A percentile compares a stretch with the other conserved stretches of the same genome.
Conservation (phyloP, 1,139 yeast species). For the Protomyces inundatus region DNA sequence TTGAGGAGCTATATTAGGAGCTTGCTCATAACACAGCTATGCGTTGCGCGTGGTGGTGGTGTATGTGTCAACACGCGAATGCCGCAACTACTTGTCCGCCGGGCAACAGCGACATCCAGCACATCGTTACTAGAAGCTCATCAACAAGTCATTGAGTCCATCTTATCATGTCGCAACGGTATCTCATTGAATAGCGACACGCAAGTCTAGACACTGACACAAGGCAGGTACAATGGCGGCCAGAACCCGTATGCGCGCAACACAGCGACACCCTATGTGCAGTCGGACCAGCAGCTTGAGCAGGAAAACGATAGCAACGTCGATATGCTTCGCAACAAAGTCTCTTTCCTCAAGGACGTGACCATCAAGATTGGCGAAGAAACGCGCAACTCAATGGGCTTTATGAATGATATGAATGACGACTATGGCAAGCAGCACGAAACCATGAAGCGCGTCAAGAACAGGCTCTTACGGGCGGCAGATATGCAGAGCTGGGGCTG, state of each 20-base stretch:
- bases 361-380: constrained; percentile 78
- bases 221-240: neutral
- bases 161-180: too few relatives aligned
- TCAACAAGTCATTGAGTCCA: too few relatives aligned
- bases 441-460: constrained; percentile 13
- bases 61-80: too few relatives aligned
- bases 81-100: too few relatives aligned
- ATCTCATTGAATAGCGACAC: too few relatives aligned
- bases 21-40: too few relatives aligned
- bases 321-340: constrained; percentile 63
- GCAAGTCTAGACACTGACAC: too few relatives aligned
- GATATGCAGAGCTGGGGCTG: constrained; percentile 24
- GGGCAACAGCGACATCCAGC: too few relatives aligned
- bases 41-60: too few relatives aligned
- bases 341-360: constrained; percentile 59
- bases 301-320: constrained; percentile 78
- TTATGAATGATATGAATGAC: constrained; percentile 29
- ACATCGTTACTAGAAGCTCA: too few relatives aligned
- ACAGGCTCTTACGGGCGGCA: constrained; percentile 16
- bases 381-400: constrained; percentile 60
- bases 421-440: constrained; percentile 24
- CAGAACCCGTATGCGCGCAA: constrained; percentile 13
- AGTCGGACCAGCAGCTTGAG: constrained; percentile 46
- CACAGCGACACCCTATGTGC: constrained; percentile 2
- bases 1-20: too few relatives aligned